A percentile compares a stretch with the other conserved stretches of the same genome.
These are phyloP conservation scores for Glycine latifolia DNA, from an alignment of 306 rosid genomes.

Conservation along the genomic window DNA sequence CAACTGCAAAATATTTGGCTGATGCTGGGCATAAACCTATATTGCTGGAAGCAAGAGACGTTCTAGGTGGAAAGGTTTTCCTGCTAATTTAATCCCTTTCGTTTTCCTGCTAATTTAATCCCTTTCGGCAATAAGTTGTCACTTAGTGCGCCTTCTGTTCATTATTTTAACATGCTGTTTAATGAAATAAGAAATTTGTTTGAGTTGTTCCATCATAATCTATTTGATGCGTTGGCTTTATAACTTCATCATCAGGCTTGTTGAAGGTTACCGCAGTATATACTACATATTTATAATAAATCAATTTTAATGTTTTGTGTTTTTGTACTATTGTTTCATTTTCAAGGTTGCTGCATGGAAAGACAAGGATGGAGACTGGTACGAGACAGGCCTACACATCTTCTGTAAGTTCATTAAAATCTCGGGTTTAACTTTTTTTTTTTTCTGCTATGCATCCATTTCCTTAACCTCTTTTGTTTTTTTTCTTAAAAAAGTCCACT, in stretches of 20 bases:
- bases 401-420: constrained; percentile 73
- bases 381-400: constrained; percentile 96
- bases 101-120: constrained; percentile 54
- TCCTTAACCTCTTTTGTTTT: neutral
- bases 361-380: constrained; percentile 98
- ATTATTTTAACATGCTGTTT: constrained; percentile 38
- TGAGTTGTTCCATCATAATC: constrained; percentile 23
- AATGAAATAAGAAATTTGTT: neutral
- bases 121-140: constrained; percentile 35
- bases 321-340: constrained; percentile 37
- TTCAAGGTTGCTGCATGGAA: constrained; percentile 97
- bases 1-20: constrained; percentile 96
- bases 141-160: constrained; percentile 19
- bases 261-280: constrained; percentile 10
- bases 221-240: constrained; percentile 9
- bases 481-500: neutral
- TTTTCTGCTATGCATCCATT: constrained; percentile 31
- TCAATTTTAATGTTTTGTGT: constrained; percentile 18
- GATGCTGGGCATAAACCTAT: constrained; percentile 98
- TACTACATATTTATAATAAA: constrained; percentile 30
- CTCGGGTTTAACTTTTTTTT: constrained; percentile 26
- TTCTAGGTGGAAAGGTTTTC: constrained; percentile 97
- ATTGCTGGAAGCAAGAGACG: constrained; percentile 92
- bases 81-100: constrained; percentile 48
- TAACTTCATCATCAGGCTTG: constrained; percentile 14